Base-by-base conservation (phyloP, 306 rosid species). In the Myrica gale region DNA sequence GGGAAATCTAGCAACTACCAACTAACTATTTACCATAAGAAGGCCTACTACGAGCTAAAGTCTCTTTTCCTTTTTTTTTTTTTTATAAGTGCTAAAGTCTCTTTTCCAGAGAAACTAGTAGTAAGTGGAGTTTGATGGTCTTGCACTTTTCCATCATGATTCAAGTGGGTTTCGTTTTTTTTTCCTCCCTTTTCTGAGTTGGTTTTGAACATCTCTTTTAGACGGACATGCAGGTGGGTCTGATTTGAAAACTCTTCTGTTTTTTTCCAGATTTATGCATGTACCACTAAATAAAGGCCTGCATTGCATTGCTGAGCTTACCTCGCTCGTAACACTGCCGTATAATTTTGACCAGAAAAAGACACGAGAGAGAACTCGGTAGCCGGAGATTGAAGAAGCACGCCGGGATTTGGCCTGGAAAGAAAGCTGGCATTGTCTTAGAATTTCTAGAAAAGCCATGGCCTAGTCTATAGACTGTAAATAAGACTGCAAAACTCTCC, bases 171-270 rank as follows among this genome's bases (percentile, higher is more conserved):
- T 60, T 60, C 12, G 2, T 46, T 1, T 46, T 9, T 9, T 9
- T 47, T 9, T 47, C 4, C 12, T 10, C 9, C 4, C 12, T 13
- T 47, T 47, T 47, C 12, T 56, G 23, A 47, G 56, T 1, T 46
- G 45, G 20, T 20, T 19, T 67, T 67, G 62, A 73, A 74, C 42
- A 41, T 43, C 37, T 53, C 37, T 12, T 2, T 43, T 23, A 65
- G 56, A 76, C 66, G 55, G 56, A 72, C 81, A 72, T 70, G 85
- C 87, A 75, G 75, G 67, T 83, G 78, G 80, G 66, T 60, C 47
- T 58, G 72, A 81, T n/a, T 46, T 55, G 68, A 80, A 83, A 48
- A 76, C 73, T 45, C 75, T 44, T 2, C 37, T 32, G 37, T 2
- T 32, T 66, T 61, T 74, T 69, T 46, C 74, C 45, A 75, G 32